Evolutionary conservation across 768 basidiomycete genomes (phyloP), one percentile per base, ranked within the genome.

Genomic region (Termitomyces sp.): DNA sequence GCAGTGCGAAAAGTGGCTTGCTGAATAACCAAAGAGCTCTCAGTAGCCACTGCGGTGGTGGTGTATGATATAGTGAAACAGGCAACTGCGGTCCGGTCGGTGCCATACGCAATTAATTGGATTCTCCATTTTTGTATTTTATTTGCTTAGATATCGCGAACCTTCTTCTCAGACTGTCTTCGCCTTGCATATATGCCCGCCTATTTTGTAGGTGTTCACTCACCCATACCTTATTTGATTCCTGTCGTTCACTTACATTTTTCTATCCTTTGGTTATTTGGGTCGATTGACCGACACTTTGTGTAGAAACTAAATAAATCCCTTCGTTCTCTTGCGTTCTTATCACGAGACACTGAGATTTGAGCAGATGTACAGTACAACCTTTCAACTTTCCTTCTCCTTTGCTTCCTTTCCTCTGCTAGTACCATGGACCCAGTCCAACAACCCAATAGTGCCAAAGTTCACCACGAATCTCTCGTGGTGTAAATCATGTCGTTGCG

Each of bases 1-100:
- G 80, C 90, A 91, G 70, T 92, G 90, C 73, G 92, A 92, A 74
- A 92, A 92, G 73, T 92, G 91, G 90, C 80, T 93, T 37, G 89
- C 85, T 37, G 92, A 94, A 68, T 93, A 77, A 78, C 49, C 49
- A n/a, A 16, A 28, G n/a, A 28, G 22, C 20, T 46, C 24, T 37
- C 33, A 28, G 47, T 22, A 42, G 56, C 55, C 59, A n/a, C 37
- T 18, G 18, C 2, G 50, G 33, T 37, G 48, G 44, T 26, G 47
- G 41, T 46, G 36, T 48, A 55, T 50, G 44, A 26, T 51, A 49
- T 54, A 31, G 49, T 24, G 50, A 28, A 50, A 42, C 45, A 41
- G 50, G 54, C 54, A 51, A 37, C 36, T 46, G 45, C 36, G 48
- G 24, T 51, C 34, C 52, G 54, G 29, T 51, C 58, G 58, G 57